Evolutionary conservation across 345 rosid genomes (phyloP).

Genomic region (Eucalyptus polyanthemos): DNA sequence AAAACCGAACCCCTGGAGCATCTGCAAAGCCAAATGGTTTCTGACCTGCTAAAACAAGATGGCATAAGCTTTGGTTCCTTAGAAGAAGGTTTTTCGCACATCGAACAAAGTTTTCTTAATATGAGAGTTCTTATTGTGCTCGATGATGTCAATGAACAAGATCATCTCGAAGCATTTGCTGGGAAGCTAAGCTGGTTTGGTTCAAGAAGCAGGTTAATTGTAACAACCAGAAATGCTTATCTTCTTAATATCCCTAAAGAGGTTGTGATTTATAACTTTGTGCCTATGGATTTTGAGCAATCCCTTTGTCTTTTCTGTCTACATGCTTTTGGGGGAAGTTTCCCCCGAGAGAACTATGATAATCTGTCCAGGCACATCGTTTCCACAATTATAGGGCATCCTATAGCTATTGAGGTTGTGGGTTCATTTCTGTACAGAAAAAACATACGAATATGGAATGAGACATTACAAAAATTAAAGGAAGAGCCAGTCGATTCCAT

Average conservation of each 20-base stretch:
- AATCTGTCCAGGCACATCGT: background rate
- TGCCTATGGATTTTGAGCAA: accelerated
- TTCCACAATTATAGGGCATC: background rate
- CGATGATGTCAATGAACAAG: background rate
- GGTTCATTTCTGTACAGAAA: background rate
- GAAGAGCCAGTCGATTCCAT: background rate
- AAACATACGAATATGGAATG: background rate
- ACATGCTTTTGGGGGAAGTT: background rate
- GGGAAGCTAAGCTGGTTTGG: background rate
- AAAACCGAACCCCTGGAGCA: background rate
- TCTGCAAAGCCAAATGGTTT: background rate
- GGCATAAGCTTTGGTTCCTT: background rate
- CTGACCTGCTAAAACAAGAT: background rate
- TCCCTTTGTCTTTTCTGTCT: background rate
- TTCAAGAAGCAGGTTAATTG: background rate
- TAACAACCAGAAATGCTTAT: background rate
- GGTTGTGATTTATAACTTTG: too few relatives aligned
- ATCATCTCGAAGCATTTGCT: background rate
- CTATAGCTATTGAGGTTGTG: background rate
- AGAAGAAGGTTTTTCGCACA: background rate
- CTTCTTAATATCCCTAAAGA: background rate
- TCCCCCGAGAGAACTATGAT: background rate
- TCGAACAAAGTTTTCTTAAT: background rate
- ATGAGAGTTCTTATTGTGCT: background rate
- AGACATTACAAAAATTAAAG: background rate